Conservation (phyloP, 495 filamentous ascomycete species). For the Ascobolus immersus region DNA sequence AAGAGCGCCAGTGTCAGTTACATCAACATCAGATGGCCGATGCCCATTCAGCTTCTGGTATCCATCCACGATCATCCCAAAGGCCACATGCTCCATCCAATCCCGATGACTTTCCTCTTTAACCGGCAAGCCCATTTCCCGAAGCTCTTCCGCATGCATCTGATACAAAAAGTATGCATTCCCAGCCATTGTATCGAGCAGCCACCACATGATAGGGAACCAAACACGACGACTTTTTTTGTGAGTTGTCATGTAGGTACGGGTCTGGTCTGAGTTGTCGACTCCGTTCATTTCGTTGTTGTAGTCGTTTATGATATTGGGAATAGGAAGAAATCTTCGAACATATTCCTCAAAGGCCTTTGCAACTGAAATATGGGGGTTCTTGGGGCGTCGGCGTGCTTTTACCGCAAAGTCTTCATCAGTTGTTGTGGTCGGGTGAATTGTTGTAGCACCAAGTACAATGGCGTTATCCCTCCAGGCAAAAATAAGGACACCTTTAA, state of each 20-base stretch:
- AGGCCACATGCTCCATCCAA: no score
- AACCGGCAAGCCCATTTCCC: no score
- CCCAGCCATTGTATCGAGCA: constrained; percentile 10
- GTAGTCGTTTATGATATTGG: constrained; percentile 13
- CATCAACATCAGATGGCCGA: no score
- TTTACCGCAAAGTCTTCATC: neutral
- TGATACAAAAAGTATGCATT: no score
- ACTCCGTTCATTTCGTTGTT: constrained; percentile 14
- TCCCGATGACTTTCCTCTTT: no score
- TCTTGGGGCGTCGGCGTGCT: neutral
- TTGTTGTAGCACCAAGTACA: neutral
- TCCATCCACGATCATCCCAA: no score
- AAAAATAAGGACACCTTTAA: no score
- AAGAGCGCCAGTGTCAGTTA: no score
- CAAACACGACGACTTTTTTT: constrained; percentile 3
- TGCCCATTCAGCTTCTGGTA: no score
- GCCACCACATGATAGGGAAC: constrained; percentile 13
- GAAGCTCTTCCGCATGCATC: no score
- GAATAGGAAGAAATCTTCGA: neutral
- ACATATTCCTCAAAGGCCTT: neutral
- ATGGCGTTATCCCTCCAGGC: neutral
- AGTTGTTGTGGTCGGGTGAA: neutral
- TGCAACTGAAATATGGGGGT: neutral
- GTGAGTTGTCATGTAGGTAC: constrained; percentile 10
- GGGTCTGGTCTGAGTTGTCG: constrained; percentile 13